A percentile compares a stretch with the other conserved stretches of the same genome.
Evolutionary conservation across 805 yeast genomes (phyloP).

Genomic region (Metschnikowia cerradonensis): DNA sequence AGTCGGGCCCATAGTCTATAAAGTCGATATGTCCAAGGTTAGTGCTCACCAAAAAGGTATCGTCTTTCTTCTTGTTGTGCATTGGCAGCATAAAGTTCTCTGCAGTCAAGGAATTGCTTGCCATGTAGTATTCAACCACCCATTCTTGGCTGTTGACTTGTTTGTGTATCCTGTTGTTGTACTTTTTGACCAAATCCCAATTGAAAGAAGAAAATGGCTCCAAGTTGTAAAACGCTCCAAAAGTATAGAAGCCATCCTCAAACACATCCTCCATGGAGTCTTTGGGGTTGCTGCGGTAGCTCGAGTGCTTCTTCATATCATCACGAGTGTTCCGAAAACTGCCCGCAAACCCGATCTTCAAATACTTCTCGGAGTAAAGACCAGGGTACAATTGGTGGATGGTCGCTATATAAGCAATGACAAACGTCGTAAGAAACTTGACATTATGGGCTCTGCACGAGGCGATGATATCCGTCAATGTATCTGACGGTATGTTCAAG

Average conservation of each 20-base stretch:
- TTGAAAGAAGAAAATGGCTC: constrained; percentile 4
- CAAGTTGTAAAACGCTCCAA: constrained; percentile 5
- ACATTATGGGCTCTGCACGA: constrained; percentile 6
- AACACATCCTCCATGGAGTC: constrained; percentile 4
- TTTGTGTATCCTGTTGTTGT: constrained; percentile 7
- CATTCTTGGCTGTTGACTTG: constrained; percentile 8
- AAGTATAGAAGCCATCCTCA: constrained; percentile 10
- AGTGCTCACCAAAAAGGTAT: constrained; percentile 7
- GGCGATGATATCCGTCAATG: neutral
- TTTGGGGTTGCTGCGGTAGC: constrained; percentile 2
- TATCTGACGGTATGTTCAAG: constrained; percentile 3
- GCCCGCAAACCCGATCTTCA: constrained; percentile 8
- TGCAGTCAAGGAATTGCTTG: constrained; percentile 8
- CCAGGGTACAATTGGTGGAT: constrained; percentile 7
- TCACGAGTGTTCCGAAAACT: constrained; percentile 8
- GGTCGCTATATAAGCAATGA: constrained; percentile 9
- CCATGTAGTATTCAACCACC: constrained; percentile 8
- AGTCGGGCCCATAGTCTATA: constrained; percentile 3
- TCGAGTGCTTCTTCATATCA: constrained; percentile 5
- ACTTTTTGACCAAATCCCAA: constrained; percentile 8
- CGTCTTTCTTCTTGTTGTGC: constrained; percentile 4
- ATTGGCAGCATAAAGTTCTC: constrained; percentile 4
- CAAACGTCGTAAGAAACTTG: constrained; percentile 5
- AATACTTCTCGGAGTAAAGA: constrained; percentile 4
- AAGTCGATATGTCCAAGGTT: constrained; percentile 7